Evolutionary conservation across 441 rosid genomes (phyloP).

Genomic region (Syzygium syzygioides): DNA sequence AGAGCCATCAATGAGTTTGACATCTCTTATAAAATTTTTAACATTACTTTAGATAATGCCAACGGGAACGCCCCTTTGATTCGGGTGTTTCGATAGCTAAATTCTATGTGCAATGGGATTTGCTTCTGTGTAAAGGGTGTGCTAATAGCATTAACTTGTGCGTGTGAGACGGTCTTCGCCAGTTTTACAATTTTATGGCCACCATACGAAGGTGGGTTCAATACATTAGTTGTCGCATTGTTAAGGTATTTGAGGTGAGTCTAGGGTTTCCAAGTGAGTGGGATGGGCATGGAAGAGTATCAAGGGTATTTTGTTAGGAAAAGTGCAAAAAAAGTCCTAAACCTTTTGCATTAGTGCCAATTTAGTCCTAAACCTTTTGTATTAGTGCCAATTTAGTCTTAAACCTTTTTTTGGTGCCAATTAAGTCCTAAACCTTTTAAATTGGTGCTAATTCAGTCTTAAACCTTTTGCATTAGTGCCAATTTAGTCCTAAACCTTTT

Average conservation of each 20-base stretch:
- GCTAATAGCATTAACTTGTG: not conserved
- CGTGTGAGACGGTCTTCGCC: no score
- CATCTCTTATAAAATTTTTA: not conserved
- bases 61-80: not conserved
- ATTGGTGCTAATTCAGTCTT: no score
- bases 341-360: no score
- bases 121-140: not conserved
- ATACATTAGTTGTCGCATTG: accelerated
- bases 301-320: accelerated
- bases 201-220: not conserved
- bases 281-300: not conserved
- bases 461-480: no score
- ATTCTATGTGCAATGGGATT: accelerated
- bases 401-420: no score
- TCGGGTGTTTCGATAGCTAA: not conserved
- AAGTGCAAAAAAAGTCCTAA: no score
- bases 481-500: no score
- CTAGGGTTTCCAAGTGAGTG: accelerated
- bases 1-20: not conserved
- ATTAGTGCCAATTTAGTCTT: no score
- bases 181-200: accelerated
- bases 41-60: accelerated
- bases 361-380: no score
- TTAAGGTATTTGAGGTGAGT: not conserved
- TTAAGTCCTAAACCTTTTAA: no score